A percentile compares a stretch with the other conserved stretches of the same genome.
These are phyloP conservation scores for Halenospora varia DNA, from an alignment of 495 filamentous ascomycete genomes.

Conservation along the genomic window DNA sequence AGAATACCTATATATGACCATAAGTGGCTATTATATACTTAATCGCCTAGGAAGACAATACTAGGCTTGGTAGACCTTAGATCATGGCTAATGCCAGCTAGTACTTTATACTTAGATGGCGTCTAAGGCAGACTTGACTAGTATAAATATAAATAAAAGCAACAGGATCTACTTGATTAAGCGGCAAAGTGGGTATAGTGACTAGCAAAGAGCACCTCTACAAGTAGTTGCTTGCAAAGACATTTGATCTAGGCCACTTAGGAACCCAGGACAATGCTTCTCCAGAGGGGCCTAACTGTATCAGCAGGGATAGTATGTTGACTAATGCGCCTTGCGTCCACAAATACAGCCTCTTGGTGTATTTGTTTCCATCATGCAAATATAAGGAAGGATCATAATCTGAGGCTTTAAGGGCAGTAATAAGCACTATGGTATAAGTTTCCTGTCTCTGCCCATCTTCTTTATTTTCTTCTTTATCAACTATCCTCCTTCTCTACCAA, in stretches of 20 bases:
- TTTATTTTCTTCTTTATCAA: too few relatives aligned
- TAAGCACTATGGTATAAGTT: too few relatives aligned
- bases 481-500: too few relatives aligned
- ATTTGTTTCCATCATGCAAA: not conserved
- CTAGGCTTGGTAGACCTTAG: not conserved
- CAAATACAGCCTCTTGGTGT: not conserved
- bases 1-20: too few relatives aligned
- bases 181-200: too few relatives aligned
- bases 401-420: too few relatives aligned
- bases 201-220: too few relatives aligned
- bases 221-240: not conserved
- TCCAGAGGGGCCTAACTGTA: not conserved
- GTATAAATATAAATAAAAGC: not conserved
- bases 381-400: too few relatives aligned
- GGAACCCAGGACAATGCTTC: not conserved
- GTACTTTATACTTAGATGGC: not conserved
- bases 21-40: too few relatives aligned
- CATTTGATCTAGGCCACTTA: not conserved
- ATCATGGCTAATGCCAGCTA: not conserved
- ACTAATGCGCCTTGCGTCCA: not conserved
- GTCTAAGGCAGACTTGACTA: slow-evolving; percentile 1
- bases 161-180: too few relatives aligned
- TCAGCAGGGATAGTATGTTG: too few relatives aligned
- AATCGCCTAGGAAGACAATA: not conserved
- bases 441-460: not conserved